Percentiles rank a stretch among this genome's conserved stretches.
Conservation (phyloP, 495 filamentous ascomycete genomes). For the Aspergillus biplanus region DNA sequence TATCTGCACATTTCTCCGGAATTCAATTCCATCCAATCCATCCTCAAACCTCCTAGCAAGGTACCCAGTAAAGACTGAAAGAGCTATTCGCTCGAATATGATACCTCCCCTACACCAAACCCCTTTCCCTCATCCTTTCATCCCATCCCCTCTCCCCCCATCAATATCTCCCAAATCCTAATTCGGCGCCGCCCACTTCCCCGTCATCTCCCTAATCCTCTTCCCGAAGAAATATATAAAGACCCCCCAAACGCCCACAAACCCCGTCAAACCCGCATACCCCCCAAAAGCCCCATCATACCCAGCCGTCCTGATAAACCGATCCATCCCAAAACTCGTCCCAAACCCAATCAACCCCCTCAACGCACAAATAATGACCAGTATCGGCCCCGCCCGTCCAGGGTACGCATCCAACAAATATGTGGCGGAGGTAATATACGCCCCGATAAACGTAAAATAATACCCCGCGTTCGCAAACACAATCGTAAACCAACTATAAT, state of each 20-base stretch:
- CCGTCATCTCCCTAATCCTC: slow-evolving; percentile 34
- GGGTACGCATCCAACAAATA: slow-evolving; percentile 45
- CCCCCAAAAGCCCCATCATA: slow-evolving; percentile 37
- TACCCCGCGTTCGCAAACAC: background rate
- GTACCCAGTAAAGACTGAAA: no score
- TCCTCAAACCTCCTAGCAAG: no score
- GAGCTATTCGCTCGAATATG: no score
- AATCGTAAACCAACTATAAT: background rate
- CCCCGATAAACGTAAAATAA: background rate
- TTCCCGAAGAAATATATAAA: slow-evolving; percentile 37
- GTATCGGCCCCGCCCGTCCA: slow-evolving; percentile 35
- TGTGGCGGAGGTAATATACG: slow-evolving; percentile 42
- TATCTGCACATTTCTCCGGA: no score
- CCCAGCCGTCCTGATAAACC: slow-evolving; percentile 29
- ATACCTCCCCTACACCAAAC: no score
- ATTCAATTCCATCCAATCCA: no score
- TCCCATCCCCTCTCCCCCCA: no score
- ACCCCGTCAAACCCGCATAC: slow-evolving; percentile 32
- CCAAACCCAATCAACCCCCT: slow-evolving; percentile 43
- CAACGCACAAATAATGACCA: slow-evolving; percentile 46
- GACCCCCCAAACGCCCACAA: slow-evolving; percentile 27
- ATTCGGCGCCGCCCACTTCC: no score
- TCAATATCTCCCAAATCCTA: no score
- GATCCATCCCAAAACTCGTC: slow-evolving; percentile 32
- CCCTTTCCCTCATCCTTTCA: no score